Percentiles rank a stretch among this genome's conserved stretches.
phyloP scores from a whole-genome alignment of 371 early-diverging fungal species.

The Mucor lusitanicus region DNA sequence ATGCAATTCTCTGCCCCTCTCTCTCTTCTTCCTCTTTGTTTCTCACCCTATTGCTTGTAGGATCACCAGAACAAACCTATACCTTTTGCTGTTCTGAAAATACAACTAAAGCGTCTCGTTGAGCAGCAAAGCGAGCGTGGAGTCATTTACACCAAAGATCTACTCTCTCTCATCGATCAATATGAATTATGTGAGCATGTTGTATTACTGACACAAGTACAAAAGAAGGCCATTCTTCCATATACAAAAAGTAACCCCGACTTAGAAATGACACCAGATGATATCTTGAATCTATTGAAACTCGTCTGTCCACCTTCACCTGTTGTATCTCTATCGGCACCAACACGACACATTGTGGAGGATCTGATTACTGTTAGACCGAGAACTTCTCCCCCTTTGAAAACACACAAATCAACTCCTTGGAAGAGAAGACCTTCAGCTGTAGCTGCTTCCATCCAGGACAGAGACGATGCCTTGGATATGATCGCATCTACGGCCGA shows the following conservation, averaged over 20 bases:
- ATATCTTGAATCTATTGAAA: slow-evolving; percentile 46
- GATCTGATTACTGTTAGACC: slow-evolving; percentile 10
- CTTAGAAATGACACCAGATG: slow-evolving; percentile 54
- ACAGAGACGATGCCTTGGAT: not conserved
- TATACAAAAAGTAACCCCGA: slow-evolving; percentile 44
- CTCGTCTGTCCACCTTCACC: slow-evolving; percentile 34
- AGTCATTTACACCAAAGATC: slow-evolving; percentile 45
- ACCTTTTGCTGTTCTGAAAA: slow-evolving; percentile 43
- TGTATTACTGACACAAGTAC: slow-evolving; percentile 33
- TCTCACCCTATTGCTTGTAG: not conserved
- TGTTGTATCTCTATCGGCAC: slow-evolving; percentile 24
- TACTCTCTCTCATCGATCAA: slow-evolving; percentile 38
- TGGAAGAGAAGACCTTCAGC: slow-evolving; percentile 37
- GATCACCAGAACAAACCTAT: slow-evolving; percentile 19
- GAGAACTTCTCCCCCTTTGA: slow-evolving; percentile 20
- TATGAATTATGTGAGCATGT: slow-evolving; percentile 43
- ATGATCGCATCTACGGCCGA: not conserved
- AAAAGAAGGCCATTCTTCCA: slow-evolving; percentile 49
- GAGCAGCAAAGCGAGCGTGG: slow-evolving; percentile 26
- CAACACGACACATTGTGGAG: slow-evolving; percentile 9
- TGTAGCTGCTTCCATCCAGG: slow-evolving; percentile 18
- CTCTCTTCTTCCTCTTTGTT: not conserved
- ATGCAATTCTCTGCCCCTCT: not conserved
- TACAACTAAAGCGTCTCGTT: slow-evolving; percentile 43
- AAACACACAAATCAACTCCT: slow-evolving; percentile 13